Evolutionary conservation across 352 stramenopile genomes (phyloP).

Genomic region (Phytophthora syringae): DNA sequence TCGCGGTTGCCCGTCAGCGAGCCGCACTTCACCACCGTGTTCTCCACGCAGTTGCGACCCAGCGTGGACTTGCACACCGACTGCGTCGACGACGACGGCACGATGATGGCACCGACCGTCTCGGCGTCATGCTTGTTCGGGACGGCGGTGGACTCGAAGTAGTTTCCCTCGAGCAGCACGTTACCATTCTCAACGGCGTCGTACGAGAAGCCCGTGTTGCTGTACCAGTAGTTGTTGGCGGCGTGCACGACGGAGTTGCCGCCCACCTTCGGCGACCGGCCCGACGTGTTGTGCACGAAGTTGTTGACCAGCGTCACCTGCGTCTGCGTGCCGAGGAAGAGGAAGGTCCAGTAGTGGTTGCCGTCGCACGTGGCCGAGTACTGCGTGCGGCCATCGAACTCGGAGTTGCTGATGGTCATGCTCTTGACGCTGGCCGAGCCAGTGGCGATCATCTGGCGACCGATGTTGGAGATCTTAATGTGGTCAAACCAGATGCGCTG

Average conservation of each 20-base stretch:
- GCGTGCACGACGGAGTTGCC: slow-evolving; percentile 25
- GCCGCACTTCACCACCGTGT: slow-evolving; percentile 29
- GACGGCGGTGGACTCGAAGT: slow-evolving; percentile 30
- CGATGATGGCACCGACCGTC: slow-evolving; percentile 11
- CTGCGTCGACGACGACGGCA: slow-evolving; percentile 8
- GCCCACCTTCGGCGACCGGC: slow-evolving; percentile 42
- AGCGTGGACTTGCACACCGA: slow-evolving; percentile 7
- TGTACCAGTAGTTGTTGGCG: slow-evolving; percentile 44
- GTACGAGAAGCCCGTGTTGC: slow-evolving; percentile 48
- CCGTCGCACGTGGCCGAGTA: slow-evolving; percentile 38
- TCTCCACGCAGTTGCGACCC: slow-evolving; percentile 33
- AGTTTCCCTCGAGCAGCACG: slow-evolving; percentile 36
- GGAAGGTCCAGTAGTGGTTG: slow-evolving; percentile 51
- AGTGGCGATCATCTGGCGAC: slow-evolving; percentile 33
- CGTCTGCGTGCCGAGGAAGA: slow-evolving; percentile 24
- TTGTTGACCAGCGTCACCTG: slow-evolving; percentile 29
- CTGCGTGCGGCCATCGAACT: slow-evolving; percentile 50
- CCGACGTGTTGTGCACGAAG: slow-evolving; percentile 40
- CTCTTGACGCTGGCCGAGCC: slow-evolving; percentile 24
- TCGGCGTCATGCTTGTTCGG: slow-evolving; percentile 10
- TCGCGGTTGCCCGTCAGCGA: slow-evolving; percentile 7
- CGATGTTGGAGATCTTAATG: slow-evolving; percentile 33
- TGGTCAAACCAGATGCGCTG: slow-evolving; percentile 42
- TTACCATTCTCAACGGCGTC: slow-evolving; percentile 38
- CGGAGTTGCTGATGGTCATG: slow-evolving; percentile 43